Evolutionary conservation across 805 yeast genomes (phyloP).

Genomic region (Nakazawaea sp.): DNA sequence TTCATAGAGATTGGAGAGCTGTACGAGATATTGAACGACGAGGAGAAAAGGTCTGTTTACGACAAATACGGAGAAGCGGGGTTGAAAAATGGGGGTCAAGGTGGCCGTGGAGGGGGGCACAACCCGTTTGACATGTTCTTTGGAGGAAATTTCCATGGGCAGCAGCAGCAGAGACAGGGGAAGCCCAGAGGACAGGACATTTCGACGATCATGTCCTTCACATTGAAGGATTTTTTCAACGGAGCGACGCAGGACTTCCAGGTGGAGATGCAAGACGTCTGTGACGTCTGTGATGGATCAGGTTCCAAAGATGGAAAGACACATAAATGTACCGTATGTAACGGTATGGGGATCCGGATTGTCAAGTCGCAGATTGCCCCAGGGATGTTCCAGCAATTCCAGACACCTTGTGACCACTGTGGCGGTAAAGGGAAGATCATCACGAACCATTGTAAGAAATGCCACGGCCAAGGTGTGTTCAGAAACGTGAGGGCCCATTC

Average conservation of each 20-base stretch:
- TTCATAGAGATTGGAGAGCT: slow-evolving; percentile 93
- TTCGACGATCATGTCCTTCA: slow-evolving; percentile 45
- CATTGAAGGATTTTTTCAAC: slow-evolving; percentile 58
- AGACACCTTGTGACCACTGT: slow-evolving; percentile 74
- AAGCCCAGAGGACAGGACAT: slow-evolving; percentile 58
- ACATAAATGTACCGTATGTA: slow-evolving; percentile 60
- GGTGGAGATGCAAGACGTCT: slow-evolving; percentile 65
- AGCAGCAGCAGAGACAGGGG: slow-evolving; percentile 25
- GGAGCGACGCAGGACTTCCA: slow-evolving; percentile 62
- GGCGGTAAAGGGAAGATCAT: slow-evolving; percentile 69
- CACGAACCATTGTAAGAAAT: slow-evolving; percentile 54
- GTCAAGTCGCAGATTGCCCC: slow-evolving; percentile 77
- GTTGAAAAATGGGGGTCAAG: slow-evolving; percentile 48
- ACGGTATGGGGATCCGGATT: slow-evolving; percentile 66
- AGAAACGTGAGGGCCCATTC: slow-evolving; percentile 49
- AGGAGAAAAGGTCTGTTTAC: slow-evolving; percentile 59
- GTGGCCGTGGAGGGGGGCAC: slow-evolving; percentile 31
- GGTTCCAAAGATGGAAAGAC: slow-evolving; percentile 78
- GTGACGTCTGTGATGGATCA: slow-evolving; percentile 73
- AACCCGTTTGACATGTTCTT: slow-evolving; percentile 48
- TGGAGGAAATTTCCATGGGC: slow-evolving; percentile 21
- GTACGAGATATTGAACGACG: slow-evolving; percentile 73
- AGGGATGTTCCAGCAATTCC: slow-evolving; percentile 83
- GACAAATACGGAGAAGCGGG: slow-evolving; percentile 79
- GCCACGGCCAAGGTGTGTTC: slow-evolving; percentile 65